Evolutionary conservation across 2,329 filamentous ascomycete genomes (phyloP), one percentile per base, ranked within the genome.

Genomic region (Ophiosphaerella herpotricha): DNA sequence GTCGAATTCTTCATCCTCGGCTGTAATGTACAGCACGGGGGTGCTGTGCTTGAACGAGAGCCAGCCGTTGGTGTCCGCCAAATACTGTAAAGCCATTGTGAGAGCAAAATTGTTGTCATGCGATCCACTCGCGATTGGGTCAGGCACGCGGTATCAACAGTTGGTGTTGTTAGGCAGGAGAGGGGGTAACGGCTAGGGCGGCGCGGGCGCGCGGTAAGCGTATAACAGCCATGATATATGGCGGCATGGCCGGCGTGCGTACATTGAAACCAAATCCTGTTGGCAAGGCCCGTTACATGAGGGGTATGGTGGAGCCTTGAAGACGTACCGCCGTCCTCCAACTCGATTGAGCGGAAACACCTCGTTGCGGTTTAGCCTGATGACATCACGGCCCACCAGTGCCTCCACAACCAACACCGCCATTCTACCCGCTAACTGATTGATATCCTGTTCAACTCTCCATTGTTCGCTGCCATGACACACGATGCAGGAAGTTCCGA

Each of bases 1-100:
- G 62, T 86, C 83, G 60, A 86, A 86, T 21, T 80, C 77, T n/a
- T 77, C 74, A 11, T 77, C 77, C 53, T 82, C 80, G 23, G 78
- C 76, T 3, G 79, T 79, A 37, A 82, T 70, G 55, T 80, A 76
- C n/a, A 82, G 64, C 46, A 74, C 64, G 12, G 75, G 74, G 13
- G 74, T 76, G 55, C 74, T 75, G 51, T 72, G 67, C 53, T 72
- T 72, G 63, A 74, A 74, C 32, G 64, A 72, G 39, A 74, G 57
- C 66, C 71, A 73, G 52, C 71, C 70, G 54, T 72, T 72, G 48
- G 47, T 62, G 55, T 71, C 63, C 16, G 70, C 63, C n/a, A 72
- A 64, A 52, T 63, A 72, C 43, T 73, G 69, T 42, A 67, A 56
- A 34, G 70, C 70, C 70, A 72, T 72, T 46, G 16, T 35, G 26